phyloP scores from a whole-genome alignment of 805 yeast species.

The Yarrowia sp. region DNA sequence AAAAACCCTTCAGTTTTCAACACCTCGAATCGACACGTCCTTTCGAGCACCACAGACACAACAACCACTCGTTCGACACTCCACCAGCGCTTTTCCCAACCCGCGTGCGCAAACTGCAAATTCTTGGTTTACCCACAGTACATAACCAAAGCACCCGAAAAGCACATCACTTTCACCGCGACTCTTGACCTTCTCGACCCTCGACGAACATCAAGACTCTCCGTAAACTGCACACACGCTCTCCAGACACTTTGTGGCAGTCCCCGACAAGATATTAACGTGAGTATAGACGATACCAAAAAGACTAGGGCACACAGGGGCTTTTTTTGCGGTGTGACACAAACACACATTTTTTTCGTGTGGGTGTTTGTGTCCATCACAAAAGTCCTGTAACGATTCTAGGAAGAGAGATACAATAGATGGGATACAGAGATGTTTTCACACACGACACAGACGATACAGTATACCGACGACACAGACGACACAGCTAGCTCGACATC shows the following conservation, averaged over 20 bases:
- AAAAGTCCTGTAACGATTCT: no score
- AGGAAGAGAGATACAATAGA: no score
- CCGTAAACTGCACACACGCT: neutral
- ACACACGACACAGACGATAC: no score
- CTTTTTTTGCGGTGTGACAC: no score
- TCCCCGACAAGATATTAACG: constrained; percentile 9
- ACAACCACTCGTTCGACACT: neutral
- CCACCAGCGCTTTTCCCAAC: neutral
- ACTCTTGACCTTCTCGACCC: constrained; percentile 21
- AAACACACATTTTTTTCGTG: no score
- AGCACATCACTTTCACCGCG: constrained; percentile 10
- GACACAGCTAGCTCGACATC: no score
- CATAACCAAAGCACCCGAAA: constrained; percentile 38
- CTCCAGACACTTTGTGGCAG: neutral
- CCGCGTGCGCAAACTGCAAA: constrained; percentile 19
- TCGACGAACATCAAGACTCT: no score
- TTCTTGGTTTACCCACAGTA: constrained; percentile 36
- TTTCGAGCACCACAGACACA: neutral
- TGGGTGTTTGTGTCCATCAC: no score
- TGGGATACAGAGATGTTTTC: no score
- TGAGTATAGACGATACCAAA: constrained; percentile 4
- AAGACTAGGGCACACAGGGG: no score
- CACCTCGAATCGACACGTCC: neutral
- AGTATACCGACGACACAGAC: no score
- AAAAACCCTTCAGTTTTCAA: neutral